Base-by-base conservation (phyloP, 495 filamentous ascomycete genomes). In the Neurospora sp. region DNA sequence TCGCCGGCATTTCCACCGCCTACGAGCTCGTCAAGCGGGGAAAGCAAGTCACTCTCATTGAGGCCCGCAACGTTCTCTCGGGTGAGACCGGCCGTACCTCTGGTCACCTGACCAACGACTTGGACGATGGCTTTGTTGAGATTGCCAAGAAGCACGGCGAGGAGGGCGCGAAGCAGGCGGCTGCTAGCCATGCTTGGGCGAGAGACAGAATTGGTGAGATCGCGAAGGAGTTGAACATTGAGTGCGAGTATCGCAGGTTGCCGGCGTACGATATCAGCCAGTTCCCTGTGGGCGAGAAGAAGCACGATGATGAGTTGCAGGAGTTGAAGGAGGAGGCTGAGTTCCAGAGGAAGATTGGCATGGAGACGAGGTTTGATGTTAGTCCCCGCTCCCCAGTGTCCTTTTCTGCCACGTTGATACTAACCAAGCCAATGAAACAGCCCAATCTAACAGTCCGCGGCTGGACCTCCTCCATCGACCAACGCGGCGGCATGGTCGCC, bases 151-250 rank as follows among this genome's bases (percentile, higher is more conserved):
- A 86, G 79, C 85, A 88, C 73, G 87, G 87, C 23, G 75, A 82
- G 18, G 59, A 79, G 0, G 86, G 86, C 10, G 86, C 88, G 0
- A 81, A 78, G 74, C 72, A 81, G 6, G 88, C 87, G 0, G 87
- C 86, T 0, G 86, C 89, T 18, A 86, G 85, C 62, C 87, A 90
- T 72, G 78, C 81, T 23, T 90, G 85, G 82, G 88, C 87, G 0
- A 72, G 88, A 5, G 80, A 86, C 16, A 80, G 82, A 4, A 80
- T 90, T 1, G 86, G 84, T 0, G 81, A 88, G 69, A 83, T 89
- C 7, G 76, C 82, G 0, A 77, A 80, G 54, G 72, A 82, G 72
- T 78, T 89, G 38, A 80, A 81, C 8, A 83, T 90, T 35, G 86
- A 89, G 6, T 89, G 88, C 75, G 87, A 89, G 77, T 90, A 86